These are phyloP conservation scores for Paramecium tetraurelia DNA, from an alignment of 73 alveolate genomes.

Conservation along the genomic window DNA sequence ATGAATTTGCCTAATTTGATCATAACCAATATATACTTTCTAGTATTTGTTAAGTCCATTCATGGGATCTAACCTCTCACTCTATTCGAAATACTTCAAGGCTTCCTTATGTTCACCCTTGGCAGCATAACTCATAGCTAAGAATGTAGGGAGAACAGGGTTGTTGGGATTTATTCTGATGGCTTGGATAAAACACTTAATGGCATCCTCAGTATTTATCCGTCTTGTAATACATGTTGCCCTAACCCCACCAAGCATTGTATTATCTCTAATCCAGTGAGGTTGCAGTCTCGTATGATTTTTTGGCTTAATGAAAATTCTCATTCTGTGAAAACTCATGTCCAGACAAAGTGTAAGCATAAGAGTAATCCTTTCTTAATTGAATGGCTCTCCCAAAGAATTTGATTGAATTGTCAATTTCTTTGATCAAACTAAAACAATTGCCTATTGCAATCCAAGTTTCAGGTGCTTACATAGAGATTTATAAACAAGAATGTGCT, in stretches of 20 bases:
- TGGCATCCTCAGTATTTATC: slow-evolving; percentile 92
- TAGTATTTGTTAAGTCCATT: slow-evolving; percentile 87
- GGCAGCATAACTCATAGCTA: slow-evolving; percentile 90
- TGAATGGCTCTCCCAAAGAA: slow-evolving; percentile 94
- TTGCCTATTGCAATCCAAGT: slow-evolving; percentile 97
- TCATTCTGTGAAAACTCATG: slow-evolving; percentile 95
- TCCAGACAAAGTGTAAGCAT: slow-evolving; percentile 93
- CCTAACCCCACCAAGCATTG: slow-evolving; percentile 99
- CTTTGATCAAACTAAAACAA: slow-evolving; percentile 90
- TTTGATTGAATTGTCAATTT: slow-evolving; percentile 93
- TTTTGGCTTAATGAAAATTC: slow-evolving; percentile 87
- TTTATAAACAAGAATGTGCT: slow-evolving; percentile 73
- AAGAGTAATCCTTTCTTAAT: slow-evolving; percentile 82
- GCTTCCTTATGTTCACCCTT: slow-evolving; percentile 79
- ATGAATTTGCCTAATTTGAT: slow-evolving; percentile 77
- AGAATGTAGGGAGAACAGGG: slow-evolving; percentile 86
- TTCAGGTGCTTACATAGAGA: slow-evolving; percentile 89
- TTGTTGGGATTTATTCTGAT: slow-evolving; percentile 81
- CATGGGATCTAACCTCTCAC: slow-evolving; percentile 81
- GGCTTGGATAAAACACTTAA: slow-evolving; percentile 76
- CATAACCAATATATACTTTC: slow-evolving; percentile 45
- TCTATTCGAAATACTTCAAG: slow-evolving; percentile 75
- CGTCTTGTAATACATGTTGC: slow-evolving; percentile 89
- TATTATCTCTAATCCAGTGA: slow-evolving; percentile 89
- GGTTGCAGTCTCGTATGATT: slow-evolving; percentile 82